Base-by-base conservation (phyloP, 306 rosid species). In the Sphenostylis stenocarpa region DNA sequence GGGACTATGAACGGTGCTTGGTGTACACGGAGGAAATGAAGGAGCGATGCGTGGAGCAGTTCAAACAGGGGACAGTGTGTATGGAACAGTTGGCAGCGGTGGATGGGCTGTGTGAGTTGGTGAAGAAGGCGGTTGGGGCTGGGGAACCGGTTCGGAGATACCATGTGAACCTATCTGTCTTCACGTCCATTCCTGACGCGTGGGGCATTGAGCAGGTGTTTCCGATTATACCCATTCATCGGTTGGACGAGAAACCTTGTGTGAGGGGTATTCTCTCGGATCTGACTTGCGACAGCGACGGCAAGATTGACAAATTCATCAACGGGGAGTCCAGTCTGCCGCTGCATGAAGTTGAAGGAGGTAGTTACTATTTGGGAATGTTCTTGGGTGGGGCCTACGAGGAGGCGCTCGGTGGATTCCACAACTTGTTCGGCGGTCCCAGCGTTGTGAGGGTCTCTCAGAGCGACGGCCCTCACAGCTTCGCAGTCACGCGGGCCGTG, bases 341-440 rank as follows among this genome's bases (percentile, higher is more conserved):
- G 4, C 89, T 96, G 2, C 99, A 96, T 58, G 99, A 92, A 34
- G 2, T 91, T 79, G 91, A 80, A 56, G 98, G 86, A 6, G 83
- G 84, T 0, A 72, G 82, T 70, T 95, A 96, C 88, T 96, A 88
- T 74, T 72, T 96, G 73, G 99, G 98, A 80, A 96, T 96, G 99
- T 96, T 96, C 86, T 84, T 96, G 86, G 99, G 98, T 4, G 99
- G 99, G 88, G 98, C 99, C 68, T 96, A 96, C 58, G 90, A 96
- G 98, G 99, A 96, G 93, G 98, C 99, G 20, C 96, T 96, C 24
- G 99, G 99, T 4, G 99, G 99, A 20, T 31, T 92, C 72, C 99
- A 96, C 85, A 96, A 96, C 87, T 85, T 96, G 79, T 96, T 96
- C 19, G 96, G 96, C 47, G 93, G 94, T 66, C 99, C 99, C 34